A percentile compares a stretch with the other conserved stretches of the same genome.
phyloP scores from a whole-genome alignment of 2,329 filamentous ascomycete species.

The Fusarium tanahbumbuense region DNA sequence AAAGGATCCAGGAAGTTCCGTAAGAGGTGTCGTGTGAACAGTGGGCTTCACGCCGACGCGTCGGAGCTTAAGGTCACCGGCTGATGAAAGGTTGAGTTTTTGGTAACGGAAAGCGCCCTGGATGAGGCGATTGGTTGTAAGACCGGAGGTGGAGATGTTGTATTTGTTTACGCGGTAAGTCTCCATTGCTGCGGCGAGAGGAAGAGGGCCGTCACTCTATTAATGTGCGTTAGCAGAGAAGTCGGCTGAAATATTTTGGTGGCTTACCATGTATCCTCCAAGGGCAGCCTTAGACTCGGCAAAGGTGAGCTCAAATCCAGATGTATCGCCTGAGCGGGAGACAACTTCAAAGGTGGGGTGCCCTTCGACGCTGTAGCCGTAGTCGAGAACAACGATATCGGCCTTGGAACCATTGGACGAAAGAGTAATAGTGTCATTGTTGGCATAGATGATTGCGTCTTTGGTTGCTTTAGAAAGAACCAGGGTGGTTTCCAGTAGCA shows the following conservation, averaged over 20 bases:
- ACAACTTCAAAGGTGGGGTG: conserved; percentile 3
- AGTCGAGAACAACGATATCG: not conserved
- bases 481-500: not conserved
- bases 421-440: not conserved
- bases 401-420: not conserved
- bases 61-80: not conserved
- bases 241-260: rapidly evolving
- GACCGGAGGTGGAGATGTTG: not conserved
- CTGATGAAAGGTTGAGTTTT: not conserved
- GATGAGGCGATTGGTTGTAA: not conserved
- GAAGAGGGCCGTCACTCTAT: not conserved
- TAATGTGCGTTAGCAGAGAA: not conserved
- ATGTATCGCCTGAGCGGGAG: not conserved
- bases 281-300: not conserved
- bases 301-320: not conserved
- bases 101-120: conserved; percentile 13
- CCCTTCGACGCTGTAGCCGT: not conserved
- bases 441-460: not conserved
- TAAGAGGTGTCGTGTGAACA: not conserved
- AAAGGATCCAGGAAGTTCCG: not conserved
- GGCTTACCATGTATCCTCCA: not conserved
- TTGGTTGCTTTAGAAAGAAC: not conserved
- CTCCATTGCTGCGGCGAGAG: conserved; percentile 5
- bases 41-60: not conserved
- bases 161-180: conserved; percentile 1